Percentiles rank a stretch among this genome's conserved stretches.
Evolutionary conservation across 2,329 filamentous ascomycete genomes (phyloP).

Genomic region (Beauveria brongniartii): DNA sequence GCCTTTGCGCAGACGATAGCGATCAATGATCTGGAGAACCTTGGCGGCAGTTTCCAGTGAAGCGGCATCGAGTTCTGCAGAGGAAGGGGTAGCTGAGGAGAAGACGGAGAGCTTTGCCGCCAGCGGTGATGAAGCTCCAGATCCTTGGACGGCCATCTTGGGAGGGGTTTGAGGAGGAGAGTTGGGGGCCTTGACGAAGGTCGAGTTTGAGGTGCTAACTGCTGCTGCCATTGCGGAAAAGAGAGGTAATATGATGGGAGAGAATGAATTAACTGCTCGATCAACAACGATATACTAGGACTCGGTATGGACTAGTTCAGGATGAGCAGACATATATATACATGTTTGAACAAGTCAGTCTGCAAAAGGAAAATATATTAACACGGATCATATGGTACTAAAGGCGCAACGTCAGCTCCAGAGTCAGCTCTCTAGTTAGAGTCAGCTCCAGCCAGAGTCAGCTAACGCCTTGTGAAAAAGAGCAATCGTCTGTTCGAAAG

Average conservation of each 20-base stretch:
- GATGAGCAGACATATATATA: not conserved
- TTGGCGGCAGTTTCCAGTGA: conserved; percentile 25
- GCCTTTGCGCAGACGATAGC: conserved; percentile 27
- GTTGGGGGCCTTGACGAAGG: not conserved
- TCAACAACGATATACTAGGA: not conserved
- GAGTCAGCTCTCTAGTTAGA: not conserved
- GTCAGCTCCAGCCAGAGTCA: not conserved
- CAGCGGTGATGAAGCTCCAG: not conserved
- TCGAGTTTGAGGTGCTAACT: not conserved
- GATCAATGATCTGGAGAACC: conserved; percentile 31
- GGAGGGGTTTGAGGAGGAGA: conserved; percentile 2
- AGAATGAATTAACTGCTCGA: not conserved
- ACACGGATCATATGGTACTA: not conserved
- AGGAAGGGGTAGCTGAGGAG: not conserved
- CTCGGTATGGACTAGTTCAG: not conserved
- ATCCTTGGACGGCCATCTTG: not conserved
- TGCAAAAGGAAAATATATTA: not conserved
- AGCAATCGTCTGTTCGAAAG: not conserved
- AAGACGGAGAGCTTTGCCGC: not conserved
- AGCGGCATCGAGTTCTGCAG: conserved; percentile 16
- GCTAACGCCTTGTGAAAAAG: not conserved
- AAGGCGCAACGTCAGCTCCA: not conserved
- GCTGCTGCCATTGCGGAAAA: not conserved
- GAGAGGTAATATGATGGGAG: not conserved
- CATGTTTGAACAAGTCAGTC: not conserved